Conservation (phyloP, 768 basidiomycete species). For the Leccinum broughii region DNA sequence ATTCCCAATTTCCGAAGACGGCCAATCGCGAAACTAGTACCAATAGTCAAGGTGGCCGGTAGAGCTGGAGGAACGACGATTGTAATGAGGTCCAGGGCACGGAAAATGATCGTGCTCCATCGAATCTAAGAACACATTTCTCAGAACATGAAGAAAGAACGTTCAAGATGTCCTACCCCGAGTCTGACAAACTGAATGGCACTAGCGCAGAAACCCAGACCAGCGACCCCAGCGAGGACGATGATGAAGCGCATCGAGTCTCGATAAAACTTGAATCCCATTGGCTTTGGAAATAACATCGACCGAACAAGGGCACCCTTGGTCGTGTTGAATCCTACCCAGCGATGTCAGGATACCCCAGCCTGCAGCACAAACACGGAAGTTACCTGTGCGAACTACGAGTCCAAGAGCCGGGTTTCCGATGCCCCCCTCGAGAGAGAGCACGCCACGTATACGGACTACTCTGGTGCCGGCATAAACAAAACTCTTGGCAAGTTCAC, state of each 20-base stretch:
- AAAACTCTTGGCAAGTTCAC: constrained; percentile 78
- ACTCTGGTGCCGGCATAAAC: constrained; percentile 90
- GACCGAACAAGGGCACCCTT: constrained; percentile 95
- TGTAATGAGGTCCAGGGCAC: constrained; percentile 93
- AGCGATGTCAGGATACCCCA: constrained; percentile 9
- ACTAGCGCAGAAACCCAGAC: constrained; percentile 87
- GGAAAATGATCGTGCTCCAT: constrained; percentile 88
- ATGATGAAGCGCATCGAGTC: constrained; percentile 89
- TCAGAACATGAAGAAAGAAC: constrained; percentile 3
- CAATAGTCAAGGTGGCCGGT: constrained; percentile 95
- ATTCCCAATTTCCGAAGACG: constrained; percentile 86
- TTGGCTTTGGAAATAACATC: constrained; percentile 98
- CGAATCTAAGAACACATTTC: constrained; percentile 53
- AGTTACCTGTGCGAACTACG: constrained; percentile 81
- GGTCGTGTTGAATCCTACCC: constrained; percentile 90
- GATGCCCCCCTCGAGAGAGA: constrained; percentile 50
- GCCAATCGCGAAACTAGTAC: constrained; percentile 91
- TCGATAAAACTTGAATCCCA: constrained; percentile 98
- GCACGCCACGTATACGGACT: constrained; percentile 74
- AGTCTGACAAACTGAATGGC: constrained; percentile 90
- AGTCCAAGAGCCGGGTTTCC: constrained; percentile 72
- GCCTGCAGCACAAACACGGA: background rate
- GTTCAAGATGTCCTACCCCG: constrained; percentile 51
- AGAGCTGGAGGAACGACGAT: constrained; percentile 97
- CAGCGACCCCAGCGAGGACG: constrained; percentile 89